Evolutionary conservation across 768 basidiomycete genomes (phyloP).

Genomic region (Podaxis sp.): DNA sequence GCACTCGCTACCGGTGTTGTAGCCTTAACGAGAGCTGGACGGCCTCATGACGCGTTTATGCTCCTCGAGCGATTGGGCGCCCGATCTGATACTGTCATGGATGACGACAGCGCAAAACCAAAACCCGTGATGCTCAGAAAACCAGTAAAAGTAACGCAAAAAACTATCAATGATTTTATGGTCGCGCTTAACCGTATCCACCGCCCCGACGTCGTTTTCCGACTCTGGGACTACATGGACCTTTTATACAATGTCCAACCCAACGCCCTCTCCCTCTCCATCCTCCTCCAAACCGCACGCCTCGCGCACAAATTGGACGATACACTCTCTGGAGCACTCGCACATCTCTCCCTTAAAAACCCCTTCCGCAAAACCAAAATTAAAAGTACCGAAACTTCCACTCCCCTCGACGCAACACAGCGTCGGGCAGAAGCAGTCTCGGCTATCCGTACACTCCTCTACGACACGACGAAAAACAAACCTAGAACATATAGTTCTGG

Average conservation of each 20-base stretch:
- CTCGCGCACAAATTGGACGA: constrained; percentile 51
- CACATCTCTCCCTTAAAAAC: constrained; percentile 38
- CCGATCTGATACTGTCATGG: neutral
- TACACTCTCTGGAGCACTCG: constrained; percentile 47
- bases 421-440: constrained; percentile 25
- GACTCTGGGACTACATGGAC: constrained; percentile 66
- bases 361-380: constrained; percentile 25
- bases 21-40: constrained; percentile 41
- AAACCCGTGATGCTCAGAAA: constrained; percentile 2
- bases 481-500: constrained; percentile 29
- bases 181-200: constrained; percentile 43
- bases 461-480: neutral
- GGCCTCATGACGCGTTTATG: constrained; percentile 46
- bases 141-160: constrained; percentile 17
- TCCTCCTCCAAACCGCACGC: constrained; percentile 61
- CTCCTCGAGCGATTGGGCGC: constrained; percentile 42
- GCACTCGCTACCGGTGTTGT: constrained; percentile 51
- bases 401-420: neutral
- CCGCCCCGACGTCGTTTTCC: constrained; percentile 64
- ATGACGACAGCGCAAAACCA: neutral
- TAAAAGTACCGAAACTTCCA: neutral
- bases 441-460: constrained; percentile 21
- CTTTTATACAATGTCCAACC: constrained; percentile 57
- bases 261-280: constrained; percentile 51
- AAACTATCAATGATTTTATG: constrained; percentile 23